phyloP scores from a whole-genome alignment of 495 filamentous ascomycete species.

The Opeltia flavorubescens region DNA sequence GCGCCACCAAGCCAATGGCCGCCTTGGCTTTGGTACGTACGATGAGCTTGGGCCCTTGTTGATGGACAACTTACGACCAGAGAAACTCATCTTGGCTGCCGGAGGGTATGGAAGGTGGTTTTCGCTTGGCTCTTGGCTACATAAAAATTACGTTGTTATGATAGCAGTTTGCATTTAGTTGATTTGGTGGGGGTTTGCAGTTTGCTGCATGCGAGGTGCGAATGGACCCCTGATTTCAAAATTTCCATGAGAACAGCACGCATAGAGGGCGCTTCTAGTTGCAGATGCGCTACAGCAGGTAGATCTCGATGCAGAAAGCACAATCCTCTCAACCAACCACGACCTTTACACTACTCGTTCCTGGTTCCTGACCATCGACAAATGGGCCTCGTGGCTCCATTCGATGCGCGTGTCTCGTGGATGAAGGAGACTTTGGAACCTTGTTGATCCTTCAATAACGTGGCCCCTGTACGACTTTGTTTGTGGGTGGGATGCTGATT shows the following conservation, averaged over 20 bases:
- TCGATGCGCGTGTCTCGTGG: neutral
- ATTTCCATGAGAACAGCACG: no score
- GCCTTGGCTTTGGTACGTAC: slow-evolving; percentile 1
- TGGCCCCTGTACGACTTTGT: neutral
- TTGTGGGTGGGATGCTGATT: no score
- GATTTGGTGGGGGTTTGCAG: no score
- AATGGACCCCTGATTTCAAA: no score
- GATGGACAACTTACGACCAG: slow-evolving; percentile 25
- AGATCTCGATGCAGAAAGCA: neutral
- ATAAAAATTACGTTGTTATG: no score
- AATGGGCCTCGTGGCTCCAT: neutral
- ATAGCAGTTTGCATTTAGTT: no score
- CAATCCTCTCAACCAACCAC: no score
- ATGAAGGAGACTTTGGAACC: neutral
- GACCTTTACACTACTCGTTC: no score
- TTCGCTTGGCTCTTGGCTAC: neutral
- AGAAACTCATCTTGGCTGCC: slow-evolving; percentile 33
- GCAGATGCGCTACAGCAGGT: no score
- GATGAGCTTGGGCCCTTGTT: slow-evolving; percentile 12
- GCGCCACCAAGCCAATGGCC: neutral
- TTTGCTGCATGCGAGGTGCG: no score
- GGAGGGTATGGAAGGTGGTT: neutral
- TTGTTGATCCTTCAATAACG: neutral
- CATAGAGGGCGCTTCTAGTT: no score
- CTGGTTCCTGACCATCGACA: no score